A percentile compares a stretch with the other conserved stretches of the same genome.
phyloP scores from a whole-genome alignment of 1,284 basidiomycete species.

The Limonomyces culmigenus region DNA sequence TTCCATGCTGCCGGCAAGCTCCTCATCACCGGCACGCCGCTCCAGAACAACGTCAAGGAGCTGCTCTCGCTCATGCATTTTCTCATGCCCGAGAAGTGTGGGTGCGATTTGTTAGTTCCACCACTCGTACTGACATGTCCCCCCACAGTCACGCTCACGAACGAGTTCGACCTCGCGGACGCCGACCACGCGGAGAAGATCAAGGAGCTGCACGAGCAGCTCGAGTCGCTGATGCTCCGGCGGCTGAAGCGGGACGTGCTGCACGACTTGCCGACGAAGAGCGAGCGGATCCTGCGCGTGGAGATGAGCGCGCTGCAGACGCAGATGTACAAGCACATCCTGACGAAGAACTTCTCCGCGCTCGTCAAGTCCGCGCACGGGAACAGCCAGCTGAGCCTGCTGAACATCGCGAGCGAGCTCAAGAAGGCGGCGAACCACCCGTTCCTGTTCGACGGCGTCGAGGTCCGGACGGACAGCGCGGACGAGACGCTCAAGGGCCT shows the following conservation, averaged over 20 bases:
- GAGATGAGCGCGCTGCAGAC: slow-evolving; percentile 98
- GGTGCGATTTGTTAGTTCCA: slow-evolving; percentile 13
- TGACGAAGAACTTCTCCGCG: slow-evolving; percentile 91
- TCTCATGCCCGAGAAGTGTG: slow-evolving; percentile 95
- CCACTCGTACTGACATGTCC: slow-evolving; percentile 1
- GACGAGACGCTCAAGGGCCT: slow-evolving; percentile 90
- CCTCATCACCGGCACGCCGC: slow-evolving; percentile 93
- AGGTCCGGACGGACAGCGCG: slow-evolving; percentile 53
- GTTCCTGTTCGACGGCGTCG: slow-evolving; percentile 94
- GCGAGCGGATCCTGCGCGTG: slow-evolving; percentile 92
- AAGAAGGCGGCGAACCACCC: slow-evolving; percentile 98
- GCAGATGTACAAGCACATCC: slow-evolving; percentile 98
- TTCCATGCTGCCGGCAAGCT: slow-evolving; percentile 88
- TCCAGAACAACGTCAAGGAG: slow-evolving; percentile 99
- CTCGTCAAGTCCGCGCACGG: slow-evolving; percentile 77
- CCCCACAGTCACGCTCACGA: slow-evolving; percentile 54
- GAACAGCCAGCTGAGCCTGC: slow-evolving; percentile 77
- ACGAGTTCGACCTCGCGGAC: slow-evolving; percentile 91
- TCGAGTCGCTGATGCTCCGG: slow-evolving; percentile 90
- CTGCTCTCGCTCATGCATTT: slow-evolving; percentile 96
- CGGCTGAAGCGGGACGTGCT: slow-evolving; percentile 96
- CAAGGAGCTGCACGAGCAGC: slow-evolving; percentile 84
- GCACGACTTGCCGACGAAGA: slow-evolving; percentile 93
- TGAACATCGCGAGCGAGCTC: slow-evolving; percentile 93
- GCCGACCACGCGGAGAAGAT: slow-evolving; percentile 90